Evolutionary conservation across 352 stramenopile genomes (phyloP).

Genomic region (Thalassiosira gravida): DNA sequence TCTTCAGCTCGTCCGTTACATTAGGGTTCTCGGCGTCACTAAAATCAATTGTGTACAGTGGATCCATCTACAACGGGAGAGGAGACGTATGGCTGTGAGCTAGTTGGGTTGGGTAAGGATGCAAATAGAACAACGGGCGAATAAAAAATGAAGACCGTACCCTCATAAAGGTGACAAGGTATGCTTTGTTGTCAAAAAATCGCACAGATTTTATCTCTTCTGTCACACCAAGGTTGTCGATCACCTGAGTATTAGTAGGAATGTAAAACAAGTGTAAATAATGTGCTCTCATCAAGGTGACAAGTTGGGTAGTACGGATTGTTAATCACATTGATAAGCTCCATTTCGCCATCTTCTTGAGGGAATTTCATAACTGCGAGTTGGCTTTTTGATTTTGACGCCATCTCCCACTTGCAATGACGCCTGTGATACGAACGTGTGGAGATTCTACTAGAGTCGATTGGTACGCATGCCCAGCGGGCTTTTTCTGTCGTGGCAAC

Average conservation of each 20-base stretch:
- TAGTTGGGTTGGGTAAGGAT: not conserved
- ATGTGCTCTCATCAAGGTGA: no score
- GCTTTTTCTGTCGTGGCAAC: slow-evolving; percentile 26
- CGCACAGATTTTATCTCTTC: slow-evolving; percentile 34
- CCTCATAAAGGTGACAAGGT: slow-evolving; percentile 1
- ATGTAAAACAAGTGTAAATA: no score
- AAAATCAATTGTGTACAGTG: slow-evolving; percentile 55
- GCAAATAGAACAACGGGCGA: not conserved
- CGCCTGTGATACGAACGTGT: not conserved
- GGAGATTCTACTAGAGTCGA: not conserved
- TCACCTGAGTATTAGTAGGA: no score
- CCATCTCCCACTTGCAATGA: slow-evolving; percentile 3
- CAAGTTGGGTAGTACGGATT: no score
- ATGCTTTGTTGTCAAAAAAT: slow-evolving; percentile 37
- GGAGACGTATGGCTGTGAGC: slow-evolving; percentile 31
- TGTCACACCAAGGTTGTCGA: slow-evolving; percentile 23
- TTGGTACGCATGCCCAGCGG: slow-evolving; percentile 1
- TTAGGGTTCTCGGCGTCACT: slow-evolving; percentile 6
- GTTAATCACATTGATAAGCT: slow-evolving; percentile 13
- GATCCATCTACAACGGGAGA: slow-evolving; percentile 27
- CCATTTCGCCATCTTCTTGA: slow-evolving; percentile 9
- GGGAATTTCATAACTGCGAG: slow-evolving; percentile 32
- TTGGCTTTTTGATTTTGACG: slow-evolving; percentile 9
- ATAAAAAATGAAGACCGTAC: slow-evolving; percentile 2
- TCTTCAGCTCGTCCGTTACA: slow-evolving; percentile 37